phyloP scores from a whole-genome alignment of 306 rosid genomes.

The Citrullus colocynthis region DNA sequence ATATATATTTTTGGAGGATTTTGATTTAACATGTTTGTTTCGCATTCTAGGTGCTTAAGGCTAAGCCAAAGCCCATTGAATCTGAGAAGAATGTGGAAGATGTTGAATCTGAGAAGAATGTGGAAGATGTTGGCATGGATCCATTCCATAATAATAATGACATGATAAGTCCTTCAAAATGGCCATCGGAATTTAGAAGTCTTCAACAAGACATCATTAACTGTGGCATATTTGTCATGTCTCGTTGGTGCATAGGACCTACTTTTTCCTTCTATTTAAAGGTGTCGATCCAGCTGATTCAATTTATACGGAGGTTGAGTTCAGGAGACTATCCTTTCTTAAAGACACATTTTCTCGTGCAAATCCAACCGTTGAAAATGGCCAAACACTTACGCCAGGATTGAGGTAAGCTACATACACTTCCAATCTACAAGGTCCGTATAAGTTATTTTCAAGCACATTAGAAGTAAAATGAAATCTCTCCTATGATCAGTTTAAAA shows the following conservation, averaged over 20 bases:
- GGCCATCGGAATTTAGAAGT: constrained; percentile 70
- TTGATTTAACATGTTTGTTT: constrained; percentile 11
- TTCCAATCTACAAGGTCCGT: neutral
- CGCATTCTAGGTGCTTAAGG: constrained; percentile 31
- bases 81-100: constrained; percentile 43
- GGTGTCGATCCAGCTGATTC: constrained; percentile 81
- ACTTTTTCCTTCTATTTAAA: constrained; percentile 71
- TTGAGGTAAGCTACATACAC: constrained; percentile 35
- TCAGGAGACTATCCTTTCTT: constrained; percentile 65
- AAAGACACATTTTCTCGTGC: constrained; percentile 44
- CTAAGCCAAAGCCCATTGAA: constrained; percentile 13
- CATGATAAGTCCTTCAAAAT: constrained; percentile 37
- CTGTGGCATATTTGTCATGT: constrained; percentile 80
- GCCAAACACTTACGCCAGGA: constrained; percentile 33
- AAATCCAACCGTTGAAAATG: constrained; percentile 45
- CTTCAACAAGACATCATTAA: constrained; percentile 62
- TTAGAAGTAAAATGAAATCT: neutral
- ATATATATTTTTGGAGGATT: neutral
- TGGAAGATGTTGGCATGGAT: constrained; percentile 66
- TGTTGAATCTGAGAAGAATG: constrained; percentile 30
- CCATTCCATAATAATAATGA: constrained; percentile 35
- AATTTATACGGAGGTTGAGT: constrained; percentile 81
- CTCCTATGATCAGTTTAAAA: constrained; percentile 27
- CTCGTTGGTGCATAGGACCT: constrained; percentile 89
- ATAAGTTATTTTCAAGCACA: neutral